Base-by-base conservation (phyloP, 768 basidiomycete genomes). In the Ramaria rubella region DNA sequence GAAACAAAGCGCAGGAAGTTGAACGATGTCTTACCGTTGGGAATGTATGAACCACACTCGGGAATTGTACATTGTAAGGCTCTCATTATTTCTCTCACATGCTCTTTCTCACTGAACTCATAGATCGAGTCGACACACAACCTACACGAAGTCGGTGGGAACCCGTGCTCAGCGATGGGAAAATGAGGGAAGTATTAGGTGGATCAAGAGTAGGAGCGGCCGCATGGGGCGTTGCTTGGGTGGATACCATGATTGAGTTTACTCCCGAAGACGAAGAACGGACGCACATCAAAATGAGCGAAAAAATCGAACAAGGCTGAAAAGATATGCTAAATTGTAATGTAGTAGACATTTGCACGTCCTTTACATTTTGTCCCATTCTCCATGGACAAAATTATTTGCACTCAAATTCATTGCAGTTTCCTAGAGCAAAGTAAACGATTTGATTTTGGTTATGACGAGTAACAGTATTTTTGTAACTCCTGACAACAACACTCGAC, bases 1-100 rank as follows among this genome's bases (percentile, higher is more conserved):
- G 59, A 67, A 62, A 57, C 61, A 58, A 52, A 67, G 66, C 59
- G 65, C 60, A 64, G 62, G 65, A 65, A 61, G 49, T 61, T 59
- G 30, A 62, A 68, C 3, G 64, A 56, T 8, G 60, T 61, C 5
- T 72, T 78, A 44, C 83, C 85, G 1, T 62, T 83, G 40, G 91
- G 90, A 1, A 74, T 85, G 21, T 94, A 93, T 63, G 93, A 95
- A 62, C 83, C 90, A 7, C 91, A 95, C 65, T 78, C 85, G 0
- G 83, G 85, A 36, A 67, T 85, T 30, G 78, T 91, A 5, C 80
- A 86, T 63, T 89, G 90, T 91, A 65, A 65, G 85, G 74, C 14
- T 8, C 9, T 45, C 44, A 14, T 36, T 46, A 58, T 11, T 31
- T 24, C 36, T 24, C 23, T 26, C 55, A 34, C 58, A 23, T 57